Evolutionary conservation across 1,284 basidiomycete species (phyloP).

Genomic region (Volvariella surrecta): DNA sequence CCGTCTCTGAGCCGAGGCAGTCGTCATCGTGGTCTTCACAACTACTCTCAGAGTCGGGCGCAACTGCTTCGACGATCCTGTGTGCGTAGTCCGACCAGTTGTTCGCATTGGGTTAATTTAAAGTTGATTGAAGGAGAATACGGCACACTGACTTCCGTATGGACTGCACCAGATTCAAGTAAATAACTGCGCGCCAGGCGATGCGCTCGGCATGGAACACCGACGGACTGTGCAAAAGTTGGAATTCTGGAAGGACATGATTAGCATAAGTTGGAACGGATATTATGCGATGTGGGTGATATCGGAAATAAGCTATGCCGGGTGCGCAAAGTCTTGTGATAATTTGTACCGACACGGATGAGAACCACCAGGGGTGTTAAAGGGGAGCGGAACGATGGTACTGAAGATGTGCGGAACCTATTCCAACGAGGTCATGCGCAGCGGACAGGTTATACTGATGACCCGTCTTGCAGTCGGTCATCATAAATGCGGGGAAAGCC

Average conservation of each 20-base stretch:
- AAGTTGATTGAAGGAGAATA: slow-evolving; percentile 6
- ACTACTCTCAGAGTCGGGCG: slow-evolving; percentile 38
- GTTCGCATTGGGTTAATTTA: slow-evolving; percentile 8
- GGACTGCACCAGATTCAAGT: slow-evolving; percentile 75
- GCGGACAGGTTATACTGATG: too few species aligned
- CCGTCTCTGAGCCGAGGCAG: slow-evolving; percentile 28
- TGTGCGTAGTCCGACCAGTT: too few species aligned
- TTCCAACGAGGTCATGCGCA: too few species aligned
- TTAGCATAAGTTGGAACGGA: slow-evolving; percentile 4
- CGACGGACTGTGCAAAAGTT: slow-evolving; percentile 64
- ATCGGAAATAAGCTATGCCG: too few species aligned
- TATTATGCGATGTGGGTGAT: neutral
- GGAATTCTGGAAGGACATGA: slow-evolving; percentile 54
- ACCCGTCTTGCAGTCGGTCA: too few species aligned
- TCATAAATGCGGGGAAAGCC: too few species aligned
- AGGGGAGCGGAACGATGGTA: too few species aligned
- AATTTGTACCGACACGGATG: too few species aligned
- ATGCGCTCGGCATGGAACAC: slow-evolving; percentile 70
- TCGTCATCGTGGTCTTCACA: slow-evolving; percentile 41
- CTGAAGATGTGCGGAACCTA: too few species aligned
- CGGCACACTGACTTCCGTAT: slow-evolving; percentile 48
- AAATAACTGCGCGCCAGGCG: slow-evolving; percentile 79
- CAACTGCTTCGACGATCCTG: slow-evolving; percentile 72
- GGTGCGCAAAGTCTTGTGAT: too few species aligned
- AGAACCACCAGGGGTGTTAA: too few species aligned